phyloP scores from a whole-genome alignment of 371 early-diverging fungal genomes.

The Mucor circinelloides region DNA sequence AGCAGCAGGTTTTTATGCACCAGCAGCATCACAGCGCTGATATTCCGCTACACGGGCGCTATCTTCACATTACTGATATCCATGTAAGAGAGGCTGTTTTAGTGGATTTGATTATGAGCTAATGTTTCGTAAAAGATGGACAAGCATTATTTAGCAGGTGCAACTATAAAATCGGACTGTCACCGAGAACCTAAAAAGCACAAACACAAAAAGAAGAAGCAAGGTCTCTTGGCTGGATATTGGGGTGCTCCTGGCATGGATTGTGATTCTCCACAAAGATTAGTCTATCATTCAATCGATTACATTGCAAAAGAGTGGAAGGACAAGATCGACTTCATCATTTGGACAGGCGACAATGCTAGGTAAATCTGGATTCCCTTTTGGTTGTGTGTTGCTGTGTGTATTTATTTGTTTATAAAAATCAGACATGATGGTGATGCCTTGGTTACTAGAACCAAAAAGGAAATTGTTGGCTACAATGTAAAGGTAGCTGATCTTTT shows the following conservation, averaged over 20 bases:
- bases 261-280: slow-evolving; percentile 67
- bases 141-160: slow-evolving; percentile 52
- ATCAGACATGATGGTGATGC: slow-evolving; percentile 73
- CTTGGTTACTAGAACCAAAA: slow-evolving; percentile 58
- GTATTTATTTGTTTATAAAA: not conserved
- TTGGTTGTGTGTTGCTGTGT: not conserved
- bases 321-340: slow-evolving; percentile 67
- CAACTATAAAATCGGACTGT: slow-evolving; percentile 61
- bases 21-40: not conserved
- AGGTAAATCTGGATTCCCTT: slow-evolving; percentile 36
- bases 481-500: slow-evolving; percentile 22
- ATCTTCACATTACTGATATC: slow-evolving; percentile 76
- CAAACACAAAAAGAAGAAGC: slow-evolving; percentile 21
- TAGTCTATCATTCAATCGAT: slow-evolving; percentile 66
- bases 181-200: slow-evolving; percentile 42
- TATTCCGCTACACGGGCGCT: slow-evolving; percentile 35
- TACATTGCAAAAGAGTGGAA: slow-evolving; percentile 57
- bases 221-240: slow-evolving; percentile 37
- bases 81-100: slow-evolving; percentile 41
- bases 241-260: slow-evolving; percentile 65
- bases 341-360: slow-evolving; percentile 81
- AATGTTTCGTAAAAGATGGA: slow-evolving; percentile 37
- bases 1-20: slow-evolving; percentile 20
- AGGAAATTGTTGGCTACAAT: slow-evolving; percentile 62
- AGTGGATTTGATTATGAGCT: not conserved